These are phyloP conservation scores for Mimosa bimucronata DNA, from an alignment of 306 rosid genomes.

Conservation along the genomic window DNA sequence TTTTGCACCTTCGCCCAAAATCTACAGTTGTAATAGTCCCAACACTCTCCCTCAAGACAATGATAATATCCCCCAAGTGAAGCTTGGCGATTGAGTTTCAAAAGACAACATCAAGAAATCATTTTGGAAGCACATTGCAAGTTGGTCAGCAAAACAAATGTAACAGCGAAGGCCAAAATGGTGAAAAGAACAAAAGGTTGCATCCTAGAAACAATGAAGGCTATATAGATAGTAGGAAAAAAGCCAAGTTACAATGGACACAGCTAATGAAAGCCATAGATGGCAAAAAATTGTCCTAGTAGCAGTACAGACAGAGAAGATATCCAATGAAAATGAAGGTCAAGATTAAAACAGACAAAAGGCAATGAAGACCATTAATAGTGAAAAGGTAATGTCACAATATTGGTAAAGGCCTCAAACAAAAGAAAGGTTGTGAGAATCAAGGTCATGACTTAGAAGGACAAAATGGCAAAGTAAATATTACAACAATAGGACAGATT, in stretches of 20 bases:
- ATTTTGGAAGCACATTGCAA: neutral
- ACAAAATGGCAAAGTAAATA: neutral
- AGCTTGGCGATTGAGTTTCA: neutral
- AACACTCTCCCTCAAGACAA: neutral
- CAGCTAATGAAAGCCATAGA: neutral
- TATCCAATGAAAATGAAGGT: neutral
- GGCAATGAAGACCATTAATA: neutral
- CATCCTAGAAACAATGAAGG: neutral
- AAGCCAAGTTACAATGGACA: neutral
- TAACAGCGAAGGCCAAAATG: neutral
- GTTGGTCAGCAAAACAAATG: neutral
- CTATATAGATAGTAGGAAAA: neutral
- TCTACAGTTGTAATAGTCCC: neutral
- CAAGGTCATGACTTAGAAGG: neutral
- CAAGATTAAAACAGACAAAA: neutral
- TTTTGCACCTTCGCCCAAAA: no score
- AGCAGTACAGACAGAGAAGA: neutral
- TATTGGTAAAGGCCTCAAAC: neutral
- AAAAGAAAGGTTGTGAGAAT: neutral
- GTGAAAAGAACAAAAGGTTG: neutral
- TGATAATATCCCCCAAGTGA: neutral
- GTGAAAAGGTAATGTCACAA: neutral
- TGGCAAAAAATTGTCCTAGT: neutral
- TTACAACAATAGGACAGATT: neutral
- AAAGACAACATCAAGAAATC: neutral